A percentile compares a stretch with the other conserved stretches of the same genome.
phyloP scores from a whole-genome alignment of 2,329 filamentous ascomycete species.

The Alternaria longipes region DNA sequence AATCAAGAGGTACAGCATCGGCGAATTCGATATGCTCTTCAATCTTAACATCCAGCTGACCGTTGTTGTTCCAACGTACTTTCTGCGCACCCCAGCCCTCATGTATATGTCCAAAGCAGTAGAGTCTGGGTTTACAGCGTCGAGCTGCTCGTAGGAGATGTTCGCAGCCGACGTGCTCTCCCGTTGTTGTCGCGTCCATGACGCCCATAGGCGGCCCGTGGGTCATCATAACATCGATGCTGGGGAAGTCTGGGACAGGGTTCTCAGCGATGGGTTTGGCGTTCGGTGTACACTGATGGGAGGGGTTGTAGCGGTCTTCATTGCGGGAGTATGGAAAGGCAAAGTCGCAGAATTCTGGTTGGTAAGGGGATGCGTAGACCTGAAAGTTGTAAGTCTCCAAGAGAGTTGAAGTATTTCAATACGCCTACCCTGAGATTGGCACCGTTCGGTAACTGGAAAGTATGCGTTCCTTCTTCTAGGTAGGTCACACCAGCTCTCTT shows the following conservation, averaged over 20 bases:
- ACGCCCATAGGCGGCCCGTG: constrained; percentile 66
- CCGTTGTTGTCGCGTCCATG: constrained; percentile 55
- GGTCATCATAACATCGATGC: constrained; percentile 67
- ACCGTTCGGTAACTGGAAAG: constrained; percentile 60
- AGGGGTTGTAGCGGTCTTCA: constrained; percentile 63
- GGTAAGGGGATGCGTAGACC: constrained; percentile 64
- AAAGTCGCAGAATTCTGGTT: constrained; percentile 65
- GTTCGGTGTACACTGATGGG: constrained; percentile 36
- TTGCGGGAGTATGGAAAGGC: constrained; percentile 63
- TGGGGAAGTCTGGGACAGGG: constrained; percentile 56
- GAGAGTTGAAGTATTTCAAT: too few species aligned
- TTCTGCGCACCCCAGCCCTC: constrained; percentile 56
- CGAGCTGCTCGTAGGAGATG: constrained; percentile 62
- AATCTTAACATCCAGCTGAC: constrained; percentile 27
- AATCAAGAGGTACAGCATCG: constrained; percentile 29
- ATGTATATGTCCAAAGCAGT: constrained; percentile 72
- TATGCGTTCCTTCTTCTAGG: constrained; percentile 63
- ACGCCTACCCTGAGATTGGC: constrained; percentile 55
- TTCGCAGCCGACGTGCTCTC: constrained; percentile 62
- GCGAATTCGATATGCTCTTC: constrained; percentile 30
- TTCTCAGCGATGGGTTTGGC: constrained; percentile 43
- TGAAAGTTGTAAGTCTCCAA: constrained; percentile 18
- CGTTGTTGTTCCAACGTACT: constrained; percentile 50
- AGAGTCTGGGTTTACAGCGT: constrained; percentile 62
- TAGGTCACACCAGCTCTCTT: constrained; percentile 60